A percentile compares a stretch with the other conserved stretches of the same genome.
phyloP scores from a whole-genome alignment of 1,139 yeast species.

The Entelexis paramagnoliae region DNA sequence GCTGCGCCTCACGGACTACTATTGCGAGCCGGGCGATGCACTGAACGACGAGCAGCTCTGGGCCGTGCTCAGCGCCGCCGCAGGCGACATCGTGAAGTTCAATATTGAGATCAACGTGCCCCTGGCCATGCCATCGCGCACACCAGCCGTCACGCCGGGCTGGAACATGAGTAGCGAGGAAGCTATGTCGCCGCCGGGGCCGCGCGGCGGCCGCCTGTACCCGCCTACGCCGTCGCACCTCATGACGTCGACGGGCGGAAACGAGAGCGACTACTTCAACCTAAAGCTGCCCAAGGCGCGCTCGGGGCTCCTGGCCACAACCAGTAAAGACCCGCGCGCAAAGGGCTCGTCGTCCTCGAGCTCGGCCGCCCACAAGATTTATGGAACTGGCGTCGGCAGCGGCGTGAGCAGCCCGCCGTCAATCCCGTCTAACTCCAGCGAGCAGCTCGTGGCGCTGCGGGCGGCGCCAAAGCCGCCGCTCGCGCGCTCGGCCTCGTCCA shows the following conservation, averaged over 20 bases:
- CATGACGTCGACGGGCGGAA: conserved; percentile 20
- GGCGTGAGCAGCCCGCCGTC: not conserved
- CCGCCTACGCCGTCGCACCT: conserved; percentile 27
- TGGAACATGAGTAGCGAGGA: conserved; percentile 19
- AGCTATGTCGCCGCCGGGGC: conserved; percentile 15
- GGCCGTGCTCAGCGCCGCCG: conserved; percentile 26
- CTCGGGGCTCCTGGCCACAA: not conserved
- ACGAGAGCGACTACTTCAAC: conserved; percentile 22
- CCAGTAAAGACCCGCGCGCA: not conserved
- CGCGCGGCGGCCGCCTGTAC: conserved; percentile 11
- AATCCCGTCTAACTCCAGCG: not conserved
- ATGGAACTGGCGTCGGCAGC: not conserved
- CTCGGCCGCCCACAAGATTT: not conserved
- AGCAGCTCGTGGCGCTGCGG: conserved; percentile 48
- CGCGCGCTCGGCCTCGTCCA: conserved; percentile 24
- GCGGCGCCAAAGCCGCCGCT: conserved; percentile 68
- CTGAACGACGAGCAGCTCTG: conserved; percentile 45
- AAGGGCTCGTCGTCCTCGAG: conserved; percentile 3
- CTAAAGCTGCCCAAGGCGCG: conserved; percentile 1
- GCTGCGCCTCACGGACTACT: conserved; percentile 62
- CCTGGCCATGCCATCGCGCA: conserved; percentile 1
- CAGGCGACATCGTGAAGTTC: conserved; percentile 28
- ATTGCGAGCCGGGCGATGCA: conserved; percentile 49
- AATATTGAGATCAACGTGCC: conserved; percentile 21
- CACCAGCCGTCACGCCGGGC: conserved; percentile 11